Conservation (phyloP, 1,139 yeast species). For the Sugiyamaella xylanicola region DNA sequence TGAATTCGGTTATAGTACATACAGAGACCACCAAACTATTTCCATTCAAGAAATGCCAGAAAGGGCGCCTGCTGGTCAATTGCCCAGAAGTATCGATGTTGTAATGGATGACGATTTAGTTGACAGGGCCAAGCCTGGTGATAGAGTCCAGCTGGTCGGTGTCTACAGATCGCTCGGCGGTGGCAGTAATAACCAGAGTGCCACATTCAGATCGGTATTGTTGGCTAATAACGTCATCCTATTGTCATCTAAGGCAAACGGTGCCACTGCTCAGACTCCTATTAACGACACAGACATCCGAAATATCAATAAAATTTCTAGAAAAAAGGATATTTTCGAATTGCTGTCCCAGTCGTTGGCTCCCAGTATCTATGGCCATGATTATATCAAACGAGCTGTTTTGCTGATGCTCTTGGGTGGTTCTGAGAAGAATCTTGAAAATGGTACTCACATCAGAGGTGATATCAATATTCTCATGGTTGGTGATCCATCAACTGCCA, state of each 20-base stretch:
- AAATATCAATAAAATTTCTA: constrained; percentile 71
- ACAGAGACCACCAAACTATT: constrained; percentile 90
- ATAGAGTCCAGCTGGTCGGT: constrained; percentile 91
- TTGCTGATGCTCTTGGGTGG: constrained; percentile 92
- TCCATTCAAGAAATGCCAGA: constrained; percentile 99
- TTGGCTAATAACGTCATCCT: constrained; percentile 89
- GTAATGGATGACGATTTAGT: constrained; percentile 93
- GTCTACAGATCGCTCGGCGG: constrained; percentile 86
- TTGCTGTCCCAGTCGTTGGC: constrained; percentile 84
- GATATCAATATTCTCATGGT: constrained; percentile 95
- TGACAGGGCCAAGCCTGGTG: constrained; percentile 93
- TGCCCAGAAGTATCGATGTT: constrained; percentile 90
- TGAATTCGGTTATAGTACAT: constrained; percentile 92
- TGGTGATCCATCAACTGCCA: constrained; percentile 99
- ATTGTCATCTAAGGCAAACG: constrained; percentile 78
- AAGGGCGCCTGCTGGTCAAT: constrained; percentile 96
- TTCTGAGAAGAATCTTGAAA: constrained; percentile 87
- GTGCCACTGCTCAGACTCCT: constrained; percentile 74
- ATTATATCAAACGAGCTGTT: constrained; percentile 87
- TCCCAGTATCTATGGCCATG: constrained; percentile 94
- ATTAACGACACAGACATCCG: constrained; percentile 83
- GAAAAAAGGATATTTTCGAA: constrained; percentile 71
- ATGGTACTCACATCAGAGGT: constrained; percentile 97
- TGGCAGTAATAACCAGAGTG: constrained; percentile 47
- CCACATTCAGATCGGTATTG: constrained; percentile 77